Evolutionary conservation across 2,329 filamentous ascomycete species (phyloP), one percentile per base, ranked within the genome.

Genomic region (Pseudopyricularia cyperi): DNA sequence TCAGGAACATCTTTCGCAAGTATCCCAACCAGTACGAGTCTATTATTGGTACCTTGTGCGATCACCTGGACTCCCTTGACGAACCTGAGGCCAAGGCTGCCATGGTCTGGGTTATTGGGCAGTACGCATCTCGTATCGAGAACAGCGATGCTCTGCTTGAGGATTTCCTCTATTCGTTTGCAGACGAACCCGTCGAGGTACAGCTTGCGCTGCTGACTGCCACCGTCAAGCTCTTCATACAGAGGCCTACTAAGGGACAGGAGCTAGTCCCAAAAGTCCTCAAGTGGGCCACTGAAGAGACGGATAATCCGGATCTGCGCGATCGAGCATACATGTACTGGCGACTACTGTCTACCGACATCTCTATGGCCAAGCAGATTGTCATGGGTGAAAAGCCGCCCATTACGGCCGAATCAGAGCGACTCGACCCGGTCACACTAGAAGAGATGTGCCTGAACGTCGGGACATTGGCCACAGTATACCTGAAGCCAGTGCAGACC

Each of bases 241-340:
- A 97, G 64, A 80, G 93, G 22, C 93, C 93, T 0, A 96, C 90
- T 15, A 95, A 95, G 64, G 93, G 89, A 26, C 90, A 95, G 62
- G 83, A 94, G 51, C 75, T 98, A 7, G 91, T 98, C 1, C 93
- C 91, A 1, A 89, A 89, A 62, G 91, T 97, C 2, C 74, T 98
- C 50, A 97, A 97, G 68, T 97, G 93, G 91, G 94, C 93, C 4
- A 98, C 93, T 0, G 93, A 97, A 66, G 93, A 97, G 66, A 97
- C 91, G n/a, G 93, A 98, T 64, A 96, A 98, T 66, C 93, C 93
- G 0, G 93, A 98, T 67, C 79, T 98, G 28, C 83, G 93, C 57
- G 93, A 98, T 66, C 77, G 93, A 60, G 93, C 93, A 0, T 98
- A 96, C 72, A 97, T 98, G 90, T 98, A 98, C 73, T 98, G 93